These are phyloP conservation scores for Luvunga scandens DNA, from an alignment of 345 rosid genomes.

Conservation along the genomic window DNA sequence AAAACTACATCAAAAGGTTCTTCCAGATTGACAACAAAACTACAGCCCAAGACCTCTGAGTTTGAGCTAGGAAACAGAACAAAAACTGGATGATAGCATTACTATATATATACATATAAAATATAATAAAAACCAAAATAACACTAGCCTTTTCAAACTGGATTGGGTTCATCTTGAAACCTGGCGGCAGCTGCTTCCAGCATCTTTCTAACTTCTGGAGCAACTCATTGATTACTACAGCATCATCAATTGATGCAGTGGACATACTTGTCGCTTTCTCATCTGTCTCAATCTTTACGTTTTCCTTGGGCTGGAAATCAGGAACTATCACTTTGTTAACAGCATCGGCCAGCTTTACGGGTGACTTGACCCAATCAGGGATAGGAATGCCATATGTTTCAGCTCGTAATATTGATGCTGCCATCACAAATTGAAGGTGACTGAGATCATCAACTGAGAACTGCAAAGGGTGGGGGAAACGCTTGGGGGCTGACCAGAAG, in stretches of 20 bases:
- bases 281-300: conserved; percentile 61
- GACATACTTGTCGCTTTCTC: conserved; percentile 56
- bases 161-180: conserved; percentile 66
- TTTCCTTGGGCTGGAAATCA: conserved; percentile 60
- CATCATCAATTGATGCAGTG: conserved; percentile 49
- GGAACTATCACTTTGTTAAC: conserved; percentile 60
- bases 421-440: conserved; percentile 67
- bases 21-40: neutral
- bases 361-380: conserved; percentile 69
- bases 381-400: conserved; percentile 77
- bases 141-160: conserved; percentile 67
- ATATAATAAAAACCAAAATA: neutral
- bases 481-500: conserved; percentile 83
- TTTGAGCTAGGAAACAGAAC: too few relatives aligned
- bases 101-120: too few relatives aligned
- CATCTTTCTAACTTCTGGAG: conserved; percentile 46
- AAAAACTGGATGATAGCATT: neutral
- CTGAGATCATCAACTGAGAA: conserved; percentile 65
- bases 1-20: neutral
- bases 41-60: neutral
- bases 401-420: conserved; percentile 76
- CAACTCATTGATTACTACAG: conserved; percentile 49
- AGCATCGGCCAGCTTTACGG: conserved; percentile 52
- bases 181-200: conserved; percentile 37
- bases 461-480: conserved; percentile 63